Base-by-base conservation (phyloP, 257 asterid species). In the Coffea canephora region DNA sequence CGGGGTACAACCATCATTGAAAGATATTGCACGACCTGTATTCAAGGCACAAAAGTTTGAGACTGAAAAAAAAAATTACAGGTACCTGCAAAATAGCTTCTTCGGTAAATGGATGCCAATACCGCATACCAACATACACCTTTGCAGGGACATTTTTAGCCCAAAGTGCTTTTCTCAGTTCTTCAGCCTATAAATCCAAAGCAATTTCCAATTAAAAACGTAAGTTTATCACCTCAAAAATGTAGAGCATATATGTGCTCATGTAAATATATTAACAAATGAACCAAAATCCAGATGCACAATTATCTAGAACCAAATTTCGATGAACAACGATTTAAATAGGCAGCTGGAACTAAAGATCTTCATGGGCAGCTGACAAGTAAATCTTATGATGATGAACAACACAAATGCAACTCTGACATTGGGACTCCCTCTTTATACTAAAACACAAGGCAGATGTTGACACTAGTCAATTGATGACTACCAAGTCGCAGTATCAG, bases 41-140 rank as follows among this genome's bases (percentile, higher is more conserved):
- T 49, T 66, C 74, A 50, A 39, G 43, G 43, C 43, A 39, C 43
- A 39, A 39, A 39, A 39, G 43, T 39, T 1, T 39, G 43, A 2
- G 4, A 43, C 2, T 73, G 64, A 34, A 27, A 46, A 45, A 67
- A 69, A 52, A 69, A 54, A 23, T 52, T 69, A 12, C 15, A 31
- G 73, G 46, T 87, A 96, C 98, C 97, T 87, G 92, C 75, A 91
- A 97, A 86, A 96, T 96, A 85, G 99, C 98, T 87, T 96, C 99
- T 86, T 96, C 98, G 34, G 97, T 96, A 87, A 94, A 96, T 76
- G 99, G 99, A 87, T 96, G 99, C 99, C 98, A 96, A 87, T 96
- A 94, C 69, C 97, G 97, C 99, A 96, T 96, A 48, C 98, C 99
- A 71, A 94, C 98, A 75, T 94, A 96, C 83, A 96, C 98, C 82